Conservation (phyloP, 371 early-diverging fungal species). For the Batkoa obscura region DNA sequence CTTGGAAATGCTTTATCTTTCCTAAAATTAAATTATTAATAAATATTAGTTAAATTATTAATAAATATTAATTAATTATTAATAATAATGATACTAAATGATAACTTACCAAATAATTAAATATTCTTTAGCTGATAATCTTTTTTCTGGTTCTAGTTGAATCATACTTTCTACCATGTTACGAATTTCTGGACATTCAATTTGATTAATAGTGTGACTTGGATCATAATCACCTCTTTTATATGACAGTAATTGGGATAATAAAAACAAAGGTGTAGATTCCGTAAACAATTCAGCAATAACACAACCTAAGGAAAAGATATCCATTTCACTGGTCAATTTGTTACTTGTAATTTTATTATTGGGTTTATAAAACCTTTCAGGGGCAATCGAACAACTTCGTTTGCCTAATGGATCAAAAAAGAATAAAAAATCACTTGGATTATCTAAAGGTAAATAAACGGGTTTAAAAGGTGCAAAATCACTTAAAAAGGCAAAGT, state of each 20-base stretch:
- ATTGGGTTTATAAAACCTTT: slow-evolving; percentile 66
- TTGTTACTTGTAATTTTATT: slow-evolving; percentile 17
- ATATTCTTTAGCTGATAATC: slow-evolving; percentile 50
- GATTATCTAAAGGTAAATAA: slow-evolving; percentile 84
- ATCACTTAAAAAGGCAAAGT: slow-evolving; percentile 76
- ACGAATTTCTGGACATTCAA: slow-evolving; percentile 60
- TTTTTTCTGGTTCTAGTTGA: slow-evolving; percentile 48
- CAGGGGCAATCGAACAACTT: slow-evolving; percentile 88
- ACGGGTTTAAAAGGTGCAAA: slow-evolving; percentile 83
- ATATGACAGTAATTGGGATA: slow-evolving; percentile 79
- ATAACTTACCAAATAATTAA: slow-evolving; percentile 39
- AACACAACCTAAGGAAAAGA: slow-evolving; percentile 91
- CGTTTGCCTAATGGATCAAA: slow-evolving; percentile 77
- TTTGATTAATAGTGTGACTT: slow-evolving; percentile 38
- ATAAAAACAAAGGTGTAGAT: slow-evolving; percentile 66
- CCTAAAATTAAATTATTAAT: slow-evolving; percentile 16
- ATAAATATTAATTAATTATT: too few species aligned
- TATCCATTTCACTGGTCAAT: slow-evolving; percentile 77
- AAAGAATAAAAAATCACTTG: slow-evolving; percentile 83
- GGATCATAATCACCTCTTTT: slow-evolving; percentile 58
- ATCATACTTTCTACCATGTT: slow-evolving; percentile 68
- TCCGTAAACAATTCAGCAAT: slow-evolving; percentile 88
- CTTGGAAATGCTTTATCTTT: slow-evolving; percentile 55
- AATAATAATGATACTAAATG: not conserved
- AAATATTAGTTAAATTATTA: too few species aligned